Evolutionary conservation across 148 eudicot genomes (phyloP).

Genomic region (Vaccinium darrowii): DNA sequence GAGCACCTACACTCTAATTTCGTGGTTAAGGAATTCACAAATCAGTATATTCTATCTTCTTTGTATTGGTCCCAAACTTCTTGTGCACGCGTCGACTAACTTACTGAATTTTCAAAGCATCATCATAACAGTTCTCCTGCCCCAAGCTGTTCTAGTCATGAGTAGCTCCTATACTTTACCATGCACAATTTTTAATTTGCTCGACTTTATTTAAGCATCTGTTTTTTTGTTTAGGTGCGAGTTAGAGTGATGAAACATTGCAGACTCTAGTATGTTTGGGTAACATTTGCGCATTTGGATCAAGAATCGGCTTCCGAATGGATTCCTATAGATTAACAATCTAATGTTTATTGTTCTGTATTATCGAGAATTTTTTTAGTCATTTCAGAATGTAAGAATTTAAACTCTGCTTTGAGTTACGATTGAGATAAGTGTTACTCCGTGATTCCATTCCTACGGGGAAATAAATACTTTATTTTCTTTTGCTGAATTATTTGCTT

Average conservation of each 20-base stretch:
- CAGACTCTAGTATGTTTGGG: no score
- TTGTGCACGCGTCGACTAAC: background rate
- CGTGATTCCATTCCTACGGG: background rate
- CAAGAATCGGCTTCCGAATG: no score
- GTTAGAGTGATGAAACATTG: no score
- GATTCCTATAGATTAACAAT: background rate
- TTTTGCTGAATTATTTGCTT: background rate
- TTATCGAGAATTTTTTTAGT: background rate
- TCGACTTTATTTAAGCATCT: no score
- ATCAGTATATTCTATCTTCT: background rate
- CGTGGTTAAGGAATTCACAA: slow-evolving; percentile 6
- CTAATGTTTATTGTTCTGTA: background rate
- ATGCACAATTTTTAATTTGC: no score
- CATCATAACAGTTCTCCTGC: background rate
- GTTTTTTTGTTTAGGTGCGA: no score
- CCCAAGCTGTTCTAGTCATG: background rate
- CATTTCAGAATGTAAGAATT: background rate
- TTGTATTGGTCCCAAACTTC: background rate
- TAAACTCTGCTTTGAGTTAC: background rate
- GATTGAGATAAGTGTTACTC: background rate
- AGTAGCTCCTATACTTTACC: background rate
- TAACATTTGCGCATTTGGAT: no score
- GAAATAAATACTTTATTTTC: background rate
- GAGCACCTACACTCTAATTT: background rate
- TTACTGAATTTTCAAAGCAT: background rate